Evolutionary conservation across 768 basidiomycete genomes (phyloP), one percentile per base, ranked within the genome.

Genomic region (Lyophyllum decastes): DNA sequence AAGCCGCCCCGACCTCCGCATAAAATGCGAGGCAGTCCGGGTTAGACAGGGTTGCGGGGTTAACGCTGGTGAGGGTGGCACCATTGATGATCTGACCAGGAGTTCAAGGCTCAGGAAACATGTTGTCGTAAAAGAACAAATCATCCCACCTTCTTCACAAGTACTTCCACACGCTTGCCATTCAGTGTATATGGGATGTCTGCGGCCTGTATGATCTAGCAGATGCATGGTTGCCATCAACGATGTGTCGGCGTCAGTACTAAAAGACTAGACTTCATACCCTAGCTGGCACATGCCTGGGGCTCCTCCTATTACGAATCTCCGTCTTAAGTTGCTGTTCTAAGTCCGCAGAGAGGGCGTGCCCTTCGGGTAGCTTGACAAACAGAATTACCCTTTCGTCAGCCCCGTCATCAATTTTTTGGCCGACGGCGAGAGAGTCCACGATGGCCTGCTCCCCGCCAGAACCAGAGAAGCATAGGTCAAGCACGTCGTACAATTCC

Each of bases 181-280:
- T 91, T 92, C 59, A 92, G 72, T 21, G 91, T 94, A 67, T 92
- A 88, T 4, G 90, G 90, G 16, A 92, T 80, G 69, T 91, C 89
- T 9, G 71, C 61, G 16, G 85, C 85, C 69, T 89, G 86, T 24
- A 92, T 76, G 58, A 91, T 85, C 88, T 90, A 27, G 65, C 52
- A 61, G 50, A 24, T 55, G 55, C 49, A 50, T 47, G 48, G 49
- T 51, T 55, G 56, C 49, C 51, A 49, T 63, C 55, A 58, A 53
- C 27, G 52, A 48, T 55, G 35, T 53, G 41, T 63, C 56, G 43
- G 27, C 54, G 33, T 43, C 45, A 44, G 26, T 41, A 52, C 27
- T 41, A 30, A 51, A 52, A 52, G 58, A 54, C 45, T 55, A 60
- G 50, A 60, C 45, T 53, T 57, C 85, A 68, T 62, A 89, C 90